phyloP scores from a whole-genome alignment of 805 yeast genomes.

The Barnettozyma sucrosica region DNA sequence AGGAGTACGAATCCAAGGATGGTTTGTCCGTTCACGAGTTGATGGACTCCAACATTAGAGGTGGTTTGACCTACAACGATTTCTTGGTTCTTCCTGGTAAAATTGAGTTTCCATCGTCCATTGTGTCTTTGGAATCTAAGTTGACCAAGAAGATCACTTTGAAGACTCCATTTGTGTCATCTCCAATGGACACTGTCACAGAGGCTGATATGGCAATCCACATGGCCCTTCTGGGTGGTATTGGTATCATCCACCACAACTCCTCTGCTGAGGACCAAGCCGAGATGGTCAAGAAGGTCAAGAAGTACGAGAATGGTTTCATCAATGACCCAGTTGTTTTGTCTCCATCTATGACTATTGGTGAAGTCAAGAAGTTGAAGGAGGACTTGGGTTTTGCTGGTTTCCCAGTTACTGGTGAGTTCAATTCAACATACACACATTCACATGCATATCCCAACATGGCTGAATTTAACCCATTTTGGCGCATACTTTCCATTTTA shows the following conservation, averaged over 20 bases:
- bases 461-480: neutral
- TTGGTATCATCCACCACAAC: conserved; percentile 98
- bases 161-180: conserved; percentile 92
- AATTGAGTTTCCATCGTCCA: conserved; percentile 78
- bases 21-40: conserved; percentile 79
- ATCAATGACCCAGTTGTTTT: conserved; percentile 91
- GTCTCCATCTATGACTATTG: conserved; percentile 69
- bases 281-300: conserved; percentile 94
- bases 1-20: conserved; percentile 64
- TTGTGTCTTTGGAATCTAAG: conserved; percentile 74
- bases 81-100: conserved; percentile 93
- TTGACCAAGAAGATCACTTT: conserved; percentile 88
- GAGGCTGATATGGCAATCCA: conserved; percentile 96
- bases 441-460: neutral
- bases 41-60: conserved; percentile 86
- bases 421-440: neutral
- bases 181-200: conserved; percentile 99
- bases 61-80: conserved; percentile 97
- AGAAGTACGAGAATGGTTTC: conserved; percentile 96
- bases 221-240: conserved; percentile 98
- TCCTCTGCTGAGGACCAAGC: conserved; percentile 97
- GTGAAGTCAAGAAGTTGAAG: conserved; percentile 70
- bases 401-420: conserved; percentile 99
- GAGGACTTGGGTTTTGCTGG: conserved; percentile 84
- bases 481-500: conserved; percentile 12